Evolutionary conservation across 139 green algal species (phyloP), one percentile per base, ranked within the genome.

Genomic region (Closterium sp.): DNA sequence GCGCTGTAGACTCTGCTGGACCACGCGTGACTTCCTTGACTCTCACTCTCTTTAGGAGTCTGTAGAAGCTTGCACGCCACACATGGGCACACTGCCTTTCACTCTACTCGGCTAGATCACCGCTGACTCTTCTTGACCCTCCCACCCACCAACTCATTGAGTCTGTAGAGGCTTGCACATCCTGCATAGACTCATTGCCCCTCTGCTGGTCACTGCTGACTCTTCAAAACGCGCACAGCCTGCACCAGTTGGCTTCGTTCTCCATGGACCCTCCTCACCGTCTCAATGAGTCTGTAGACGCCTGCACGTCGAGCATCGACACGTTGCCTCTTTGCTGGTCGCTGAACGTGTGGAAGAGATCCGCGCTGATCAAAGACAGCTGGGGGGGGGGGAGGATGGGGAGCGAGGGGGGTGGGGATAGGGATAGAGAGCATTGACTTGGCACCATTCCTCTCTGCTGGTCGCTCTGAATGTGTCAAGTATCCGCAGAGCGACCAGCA

Each of bases 261-360:
- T n/a, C n/a, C n/a, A n/a, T n/a, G n/a, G n/a, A n/a, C n/a, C n/a
- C n/a, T n/a, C n/a, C 66, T 28, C 90, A 92, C 90, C 90, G 87
- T 35, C 86, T 76, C 64, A 94, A 33, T 0, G 89, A 93, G 0
- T 94, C 90, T 0, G 35, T 34, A 19, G 90, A 87, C 5, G 87
- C 30, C 0, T 90, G 33, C 12, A 94, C 35, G 12, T 93, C 92
- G 3, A 92, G 91, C 34, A 36, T 31, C 28, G 89, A 32, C 25
- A 88, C 76, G 36, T 86, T 94, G 35, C 90, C 83, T 1, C 36
- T 35, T 23, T 38, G 89, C n/a, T 84, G 55, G 30, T 35, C 69
- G 0, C 84, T 1, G 93, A 97, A 96, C 16, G n/a, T 35, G 88
- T 97, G 86, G 83, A 98, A 98, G 33, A 97, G 95, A 10, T 91